A percentile compares a stretch with the other conserved stretches of the same genome.
These are phyloP conservation scores for Cylindrotheca closterium DNA, from an alignment of 108 stramenopile genomes.

Conservation along the genomic window DNA sequence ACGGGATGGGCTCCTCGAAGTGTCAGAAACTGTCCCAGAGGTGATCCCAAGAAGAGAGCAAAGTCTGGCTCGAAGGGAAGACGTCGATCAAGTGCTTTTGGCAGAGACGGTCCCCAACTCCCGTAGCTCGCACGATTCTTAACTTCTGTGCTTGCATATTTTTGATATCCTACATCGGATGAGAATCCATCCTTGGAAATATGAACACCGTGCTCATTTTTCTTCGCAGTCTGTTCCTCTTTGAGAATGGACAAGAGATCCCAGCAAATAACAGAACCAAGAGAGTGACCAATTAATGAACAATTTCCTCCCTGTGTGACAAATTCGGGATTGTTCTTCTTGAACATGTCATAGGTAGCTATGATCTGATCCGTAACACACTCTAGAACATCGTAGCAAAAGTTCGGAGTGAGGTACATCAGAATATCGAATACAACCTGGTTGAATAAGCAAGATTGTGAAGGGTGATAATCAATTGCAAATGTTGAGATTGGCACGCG, in stretches of 20 bases:
- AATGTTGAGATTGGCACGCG: too few relatives aligned
- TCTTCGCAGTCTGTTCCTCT: conserved; percentile 17
- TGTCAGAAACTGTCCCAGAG: conserved; percentile 79
- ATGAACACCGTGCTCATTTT: conserved; percentile 21
- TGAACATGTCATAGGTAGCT: conserved; percentile 50
- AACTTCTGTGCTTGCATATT: conserved; percentile 19
- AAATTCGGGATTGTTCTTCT: conserved; percentile 63
- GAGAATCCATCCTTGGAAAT: conserved; percentile 7
- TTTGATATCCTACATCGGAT: conserved; percentile 42
- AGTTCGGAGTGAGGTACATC: conserved; percentile 76
- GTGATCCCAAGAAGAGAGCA: conserved; percentile 77
- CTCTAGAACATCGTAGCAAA: conserved; percentile 73
- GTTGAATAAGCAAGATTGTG: too few relatives aligned
- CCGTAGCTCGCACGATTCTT: conserved; percentile 21
- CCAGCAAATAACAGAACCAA: conserved; percentile 89
- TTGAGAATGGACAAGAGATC: conserved; percentile 77
- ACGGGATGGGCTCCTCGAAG: conserved; percentile 78
- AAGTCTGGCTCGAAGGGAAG: conserved; percentile 76
- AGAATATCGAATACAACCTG: conserved; percentile 67
- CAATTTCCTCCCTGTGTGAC: conserved; percentile 48
- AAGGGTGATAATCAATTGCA: background rate
- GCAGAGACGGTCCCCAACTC: conserved; percentile 73
- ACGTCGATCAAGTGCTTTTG: conserved; percentile 39
- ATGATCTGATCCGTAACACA: conserved; percentile 72
- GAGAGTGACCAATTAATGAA: conserved; percentile 76